Evolutionary conservation across 306 rosid species (phyloP).

Genomic region (Rubus idaeus): DNA sequence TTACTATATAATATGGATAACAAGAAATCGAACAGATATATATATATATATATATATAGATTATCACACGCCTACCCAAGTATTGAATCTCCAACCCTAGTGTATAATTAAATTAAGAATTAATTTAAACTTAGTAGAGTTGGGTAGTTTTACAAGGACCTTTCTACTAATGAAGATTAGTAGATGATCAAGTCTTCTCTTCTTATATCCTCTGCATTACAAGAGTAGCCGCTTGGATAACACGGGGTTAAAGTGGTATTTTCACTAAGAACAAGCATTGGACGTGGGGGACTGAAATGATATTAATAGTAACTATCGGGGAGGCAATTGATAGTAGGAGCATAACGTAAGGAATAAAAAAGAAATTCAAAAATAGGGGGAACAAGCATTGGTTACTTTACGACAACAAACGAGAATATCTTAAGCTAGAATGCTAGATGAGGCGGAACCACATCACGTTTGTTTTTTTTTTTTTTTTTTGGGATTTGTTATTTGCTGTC

Average conservation of each 20-base stretch:
- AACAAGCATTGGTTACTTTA: slow-evolving; percentile 35
- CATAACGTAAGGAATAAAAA: slow-evolving; percentile 28
- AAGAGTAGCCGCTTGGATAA: not conserved
- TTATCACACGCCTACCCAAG: too few species aligned
- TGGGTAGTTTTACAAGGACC: not conserved
- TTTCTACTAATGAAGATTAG: not conserved
- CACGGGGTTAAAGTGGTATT: slow-evolving; percentile 16
- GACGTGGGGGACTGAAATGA: not conserved
- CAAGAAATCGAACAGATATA: too few species aligned
- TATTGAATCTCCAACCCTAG: not conserved
- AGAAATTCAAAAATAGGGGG: slow-evolving; percentile 20
- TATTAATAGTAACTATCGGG: not conserved
- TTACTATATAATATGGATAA: too few species aligned
- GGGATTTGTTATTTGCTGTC: not conserved
- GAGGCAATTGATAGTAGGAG: slow-evolving; percentile 2
- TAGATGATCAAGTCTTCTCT: too few species aligned
- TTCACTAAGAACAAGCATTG: not conserved
- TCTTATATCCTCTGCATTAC: not conserved
- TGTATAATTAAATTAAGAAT: not conserved
- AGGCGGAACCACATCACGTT: slow-evolving; percentile 36
- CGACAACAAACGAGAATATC: slow-evolving; percentile 62
- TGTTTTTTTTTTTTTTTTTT: too few species aligned
- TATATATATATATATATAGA: too few species aligned
- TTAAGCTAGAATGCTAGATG: too few species aligned
- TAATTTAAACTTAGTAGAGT: not conserved